phyloP scores from a whole-genome alignment of 2,329 filamentous ascomycete genomes.

The Aspergillus ibericus region DNA sequence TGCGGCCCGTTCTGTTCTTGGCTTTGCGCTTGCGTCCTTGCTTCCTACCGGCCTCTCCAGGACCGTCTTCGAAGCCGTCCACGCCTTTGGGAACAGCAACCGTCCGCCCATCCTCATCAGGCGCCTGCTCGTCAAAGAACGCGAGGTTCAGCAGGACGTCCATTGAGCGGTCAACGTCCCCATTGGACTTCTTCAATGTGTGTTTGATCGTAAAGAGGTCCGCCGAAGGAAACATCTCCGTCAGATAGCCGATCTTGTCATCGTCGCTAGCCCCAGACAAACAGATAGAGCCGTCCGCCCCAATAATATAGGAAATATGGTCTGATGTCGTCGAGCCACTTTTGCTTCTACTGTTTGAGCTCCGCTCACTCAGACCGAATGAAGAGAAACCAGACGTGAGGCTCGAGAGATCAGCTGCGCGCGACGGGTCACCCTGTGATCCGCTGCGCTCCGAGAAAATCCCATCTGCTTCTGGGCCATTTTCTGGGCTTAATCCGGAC shows the following conservation, averaged over 20 bases:
- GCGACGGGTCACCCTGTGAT: conserved; percentile 40
- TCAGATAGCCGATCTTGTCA: conserved; percentile 64
- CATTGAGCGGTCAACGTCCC: conserved; percentile 68
- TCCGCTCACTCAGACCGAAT: conserved; percentile 29
- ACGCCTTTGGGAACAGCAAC: conserved; percentile 64
- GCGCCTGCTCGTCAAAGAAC: conserved; percentile 68
- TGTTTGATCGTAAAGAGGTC: conserved; percentile 65
- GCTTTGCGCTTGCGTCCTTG: conserved; percentile 46
- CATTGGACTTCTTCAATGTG: conserved; percentile 65
- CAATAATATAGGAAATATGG: conserved; percentile 27
- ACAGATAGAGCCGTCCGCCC: conserved; percentile 28
- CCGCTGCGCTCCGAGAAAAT: conserved; percentile 27
- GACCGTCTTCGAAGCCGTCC: conserved; percentile 72
- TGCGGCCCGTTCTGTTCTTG: conserved; percentile 37
- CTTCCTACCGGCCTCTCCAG: conserved; percentile 43
- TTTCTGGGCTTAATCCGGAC: conserved; percentile 45
- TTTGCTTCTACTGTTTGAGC: conserved; percentile 12
- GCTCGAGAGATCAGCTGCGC: conserved; percentile 53
- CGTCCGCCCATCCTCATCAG: conserved; percentile 48
- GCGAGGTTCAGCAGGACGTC: conserved; percentile 79
- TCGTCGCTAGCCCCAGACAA: conserved; percentile 44
- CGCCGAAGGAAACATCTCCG: conserved; percentile 70
- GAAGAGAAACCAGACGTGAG: conserved; percentile 49
- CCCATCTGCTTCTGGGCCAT: conserved; percentile 23
- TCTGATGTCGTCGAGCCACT: conserved; percentile 18